phyloP scores from a whole-genome alignment of 257 asterid species.

The Primulina tabacum region DNA sequence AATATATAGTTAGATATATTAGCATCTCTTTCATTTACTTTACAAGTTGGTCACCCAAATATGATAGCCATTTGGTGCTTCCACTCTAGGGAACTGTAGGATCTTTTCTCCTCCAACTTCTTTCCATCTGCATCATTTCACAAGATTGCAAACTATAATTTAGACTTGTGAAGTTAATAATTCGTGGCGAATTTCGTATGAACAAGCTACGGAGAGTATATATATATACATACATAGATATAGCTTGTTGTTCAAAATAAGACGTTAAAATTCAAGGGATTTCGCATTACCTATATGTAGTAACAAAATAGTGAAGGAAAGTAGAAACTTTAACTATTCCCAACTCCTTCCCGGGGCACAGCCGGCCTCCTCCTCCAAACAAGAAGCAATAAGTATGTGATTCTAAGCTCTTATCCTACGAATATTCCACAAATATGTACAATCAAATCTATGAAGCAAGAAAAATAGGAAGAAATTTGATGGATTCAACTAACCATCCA shows the following conservation, averaged over 20 bases:
- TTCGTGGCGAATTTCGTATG: too few species aligned
- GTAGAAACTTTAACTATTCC: constrained; percentile 49
- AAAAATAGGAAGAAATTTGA: neutral
- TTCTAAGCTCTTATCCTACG: constrained; percentile 54
- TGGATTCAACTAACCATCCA: constrained; percentile 57
- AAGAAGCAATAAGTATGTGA: constrained; percentile 41
- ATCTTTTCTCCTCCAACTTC: constrained; percentile 60
- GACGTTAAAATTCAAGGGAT: neutral
- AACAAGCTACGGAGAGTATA: too few species aligned
- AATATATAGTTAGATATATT: too few species aligned
- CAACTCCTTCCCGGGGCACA: constrained; percentile 76
- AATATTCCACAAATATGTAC: constrained; percentile 1
- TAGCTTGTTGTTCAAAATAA: too few species aligned
- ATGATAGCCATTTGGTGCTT: constrained; percentile 70
- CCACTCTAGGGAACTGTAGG: constrained; percentile 64
- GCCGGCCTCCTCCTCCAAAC: constrained; percentile 61
- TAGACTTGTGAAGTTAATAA: too few species aligned
- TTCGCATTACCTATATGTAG: constrained; percentile 45
- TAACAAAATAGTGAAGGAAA: constrained; percentile 68
- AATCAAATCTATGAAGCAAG: neutral
- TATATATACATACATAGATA: too few species aligned
- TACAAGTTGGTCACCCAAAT: constrained; percentile 41
- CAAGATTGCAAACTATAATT: neutral
- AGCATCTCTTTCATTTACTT: neutral
- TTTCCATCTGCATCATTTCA: constrained; percentile 56